Base-by-base conservation (phyloP, 192 early-diverging fungal genomes). In the Lobosporangium transversale region DNA sequence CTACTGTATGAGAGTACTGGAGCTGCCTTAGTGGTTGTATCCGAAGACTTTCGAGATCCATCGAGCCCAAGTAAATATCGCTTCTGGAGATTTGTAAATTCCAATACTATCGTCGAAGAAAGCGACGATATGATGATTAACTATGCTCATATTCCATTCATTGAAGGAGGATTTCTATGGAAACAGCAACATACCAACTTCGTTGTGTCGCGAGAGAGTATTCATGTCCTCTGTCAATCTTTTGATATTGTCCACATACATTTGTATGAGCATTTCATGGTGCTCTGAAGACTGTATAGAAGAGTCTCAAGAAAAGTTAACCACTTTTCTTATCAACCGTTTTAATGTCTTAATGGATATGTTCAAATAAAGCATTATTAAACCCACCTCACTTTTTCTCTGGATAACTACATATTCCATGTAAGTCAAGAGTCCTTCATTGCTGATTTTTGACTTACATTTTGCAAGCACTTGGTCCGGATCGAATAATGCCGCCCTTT, bases 351-450 rank as follows among this genome's bases (percentile, higher is more conserved):
- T n/a, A n/a, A n/a, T n/a, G n/a, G n/a, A n/a, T n/a, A n/a, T n/a
- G n/a, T n/a, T n/a, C n/a, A n/a, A n/a, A n/a, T n/a, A n/a, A n/a
- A n/a, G n/a, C n/a, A n/a, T n/a, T n/a, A n/a, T n/a, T n/a, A n/a
- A n/a, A n/a, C n/a, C n/a, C 50, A 81, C 68, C 21, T 82, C 76
- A 43, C 85, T 86, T 42, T 81, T 82, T 36, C 79, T 64, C 12
- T 66, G 60, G n/a, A 66, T 23, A 1, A 88, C 85, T 2, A 88
- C 32, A 51, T 88, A 85, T 51, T 88, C 87, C 2, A 88, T 53
- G 49, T 86, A 88, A 6, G 54, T 59, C 31, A 68, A 61, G 17
- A 80, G 51, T 5, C 71, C 79, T 0, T 60, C 68, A 21, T 70
- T 66, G 29, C 80, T 84, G 31, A 78, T 70, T 0, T 47, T 57